Base-by-base conservation (phyloP, 306 rosid genomes). In the Casuarina cunninghamiana region DNA sequence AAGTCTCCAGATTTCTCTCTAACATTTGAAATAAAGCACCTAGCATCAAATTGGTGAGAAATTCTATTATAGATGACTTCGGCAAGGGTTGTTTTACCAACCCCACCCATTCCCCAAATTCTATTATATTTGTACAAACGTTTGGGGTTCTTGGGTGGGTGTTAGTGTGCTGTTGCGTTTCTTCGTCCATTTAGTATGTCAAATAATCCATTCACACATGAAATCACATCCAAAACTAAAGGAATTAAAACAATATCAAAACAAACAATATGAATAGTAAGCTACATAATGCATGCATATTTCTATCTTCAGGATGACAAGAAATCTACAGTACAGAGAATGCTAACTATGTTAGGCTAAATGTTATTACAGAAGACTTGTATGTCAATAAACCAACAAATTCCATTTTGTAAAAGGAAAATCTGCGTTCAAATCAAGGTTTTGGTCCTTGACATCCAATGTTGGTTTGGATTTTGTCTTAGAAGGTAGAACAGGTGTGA, bases 361-460 rank as follows among this genome's bases (percentile, higher is more conserved):
- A 41, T 41, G 68, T 61, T 61, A 32, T 3, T 35, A n/a, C 13
- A 3, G 68, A 61, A 61, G 38, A 61, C 17, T 1, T 61, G 5
- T 61, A 61, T 13, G 68, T 61, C 68, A 61, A 61, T 61, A 61
- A 35, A 42, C 43, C 41, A 35, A 41, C 68, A 61, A 61, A 61
- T 32, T 10, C 35, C 26, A 2, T 13, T 2, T 1, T 61, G 68
- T 53, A 8, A 53, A 53, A 15, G 17, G 58, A 53, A 53, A 32
- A 42, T 26, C 32, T 26, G 11, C 11, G 38, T 61, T 16, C 10
- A 35, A 11, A 61, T 61, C 10, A 61, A 35, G 35, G 6, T 38
- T 38, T 62, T 10, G 42, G 43, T 37, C 10, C 44, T 44, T 37
- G 32, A 37, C 35, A 10, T 37, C 32, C 42, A 37, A 62, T 37